These are phyloP conservation scores for Hericium rajendrae DNA, from an alignment of 768 basidiomycete genomes.

Conservation along the genomic window DNA sequence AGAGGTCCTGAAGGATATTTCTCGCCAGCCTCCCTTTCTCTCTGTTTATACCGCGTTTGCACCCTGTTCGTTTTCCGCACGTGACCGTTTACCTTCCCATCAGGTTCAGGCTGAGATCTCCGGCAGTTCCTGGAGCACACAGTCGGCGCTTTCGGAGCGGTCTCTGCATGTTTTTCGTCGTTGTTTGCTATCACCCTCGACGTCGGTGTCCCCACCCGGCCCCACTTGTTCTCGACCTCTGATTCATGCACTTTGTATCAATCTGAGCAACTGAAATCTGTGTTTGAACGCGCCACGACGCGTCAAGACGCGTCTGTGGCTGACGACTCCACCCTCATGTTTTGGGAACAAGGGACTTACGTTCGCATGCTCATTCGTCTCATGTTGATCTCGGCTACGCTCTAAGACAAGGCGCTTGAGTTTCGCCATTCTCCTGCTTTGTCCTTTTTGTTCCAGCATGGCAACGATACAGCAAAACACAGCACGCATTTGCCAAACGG, in stretches of 20 bases:
- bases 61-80: slow-evolving; percentile 10
- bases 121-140: too few species aligned
- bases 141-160: too few species aligned
- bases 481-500: background rate
- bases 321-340: background rate
- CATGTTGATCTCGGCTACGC: background rate
- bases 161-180: background rate
- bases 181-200: background rate
- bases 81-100: slow-evolving; percentile 6
- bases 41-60: slow-evolving; percentile 5
- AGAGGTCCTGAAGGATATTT: background rate
- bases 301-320: background rate
- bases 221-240: background rate
- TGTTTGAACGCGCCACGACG: background rate
- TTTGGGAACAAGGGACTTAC: background rate
- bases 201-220: background rate
- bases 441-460: background rate
- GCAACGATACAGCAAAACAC: background rate
- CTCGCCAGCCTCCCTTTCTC: background rate
- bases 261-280: background rate
- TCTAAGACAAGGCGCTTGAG: background rate
- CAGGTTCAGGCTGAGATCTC: too few species aligned
- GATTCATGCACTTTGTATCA: background rate
- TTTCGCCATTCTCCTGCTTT: background rate
- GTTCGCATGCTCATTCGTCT: background rate